Evolutionary conservation across 495 filamentous ascomycete species (phyloP), one percentile per base, ranked within the genome.

Genomic region (Aspergillus haitiensis): DNA sequence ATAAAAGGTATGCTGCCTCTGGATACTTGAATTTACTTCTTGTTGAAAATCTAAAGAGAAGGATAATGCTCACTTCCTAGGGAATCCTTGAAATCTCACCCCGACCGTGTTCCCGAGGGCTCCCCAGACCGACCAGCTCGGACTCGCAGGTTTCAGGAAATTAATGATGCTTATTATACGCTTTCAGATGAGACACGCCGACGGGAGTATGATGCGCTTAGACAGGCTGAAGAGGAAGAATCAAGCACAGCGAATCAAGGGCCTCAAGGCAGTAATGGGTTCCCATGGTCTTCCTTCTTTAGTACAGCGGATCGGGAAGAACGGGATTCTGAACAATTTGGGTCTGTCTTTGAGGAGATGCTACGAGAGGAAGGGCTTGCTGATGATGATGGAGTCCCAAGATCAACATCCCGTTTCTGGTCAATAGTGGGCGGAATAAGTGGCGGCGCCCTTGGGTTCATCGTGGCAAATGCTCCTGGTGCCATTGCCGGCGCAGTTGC

Each of bases 131-230:
- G 93, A 55, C 67, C 84, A n/a, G 74, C 80, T 3, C 87, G 93
- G 61, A 98, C 94, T 7, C 86, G 87, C 64, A 88, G 88, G 71
- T 98, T 98, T 79, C 94, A 98, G 72, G 84, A 90, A 59, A 89
- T 98, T 67, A 98, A 97, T 78, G 94, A 98, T 72, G 94, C 94
- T 66, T 98, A 98, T 81, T 98, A 92, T 71, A 95, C 92, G 21
- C 88, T 98, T 42, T 92, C 88, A 0, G 92, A 98, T 69, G 67
- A 86, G 5, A 63, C 74, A 7, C 85, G 95, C 2, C 88, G 94
- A n/a, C 83, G 85, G 37, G 91, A 97, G 56, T 98, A 98, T 76
- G 93, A 98, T 69, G 79, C 84, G 46, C 82, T 88, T 42, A 87
- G 91, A 50, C 73, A 74, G 51, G 79, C 76, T 48, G 72, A 78